Base-by-base conservation (phyloP, 2,329 filamentous ascomycete species). In the Dothistroma septosporum region DNA sequence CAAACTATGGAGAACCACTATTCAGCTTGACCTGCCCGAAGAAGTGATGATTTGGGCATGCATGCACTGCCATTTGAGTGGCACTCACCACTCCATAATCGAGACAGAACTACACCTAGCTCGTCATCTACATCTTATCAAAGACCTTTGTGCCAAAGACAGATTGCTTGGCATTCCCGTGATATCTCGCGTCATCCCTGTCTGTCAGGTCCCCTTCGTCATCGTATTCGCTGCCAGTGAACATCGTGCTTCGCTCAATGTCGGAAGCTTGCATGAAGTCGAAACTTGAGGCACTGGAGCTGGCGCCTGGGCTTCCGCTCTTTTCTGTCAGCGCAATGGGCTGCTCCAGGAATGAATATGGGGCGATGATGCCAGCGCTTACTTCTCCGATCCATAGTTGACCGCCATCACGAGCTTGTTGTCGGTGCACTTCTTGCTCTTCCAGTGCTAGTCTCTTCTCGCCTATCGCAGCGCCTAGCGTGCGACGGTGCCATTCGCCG, bases 401-500 rank as follows among this genome's bases (percentile, higher is more conserved):
- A 28, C 78, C 76, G 59, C 80, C 78, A 61, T 79, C 75, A 5
- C 75, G 67, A 1, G 76, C 77, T 66, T 66, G 64, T 9, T 61
- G 64, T 32, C 68, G 62, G 53, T 55, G 60, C 3, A 74, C 67
- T 65, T 80, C 77, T 47, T 75, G 75, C 69, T 83, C 80, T 59
- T 77, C 73, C 14, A 81, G 70, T 49, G 75, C 70, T 21, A 78
- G 72, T 5, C 59, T 62, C 47, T 54, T 59, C 56, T 58, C 66
- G 1, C 66, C 66, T 1, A 80, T 73, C 52, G 35, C 31, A 9
- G 55, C 55, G 33, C 84, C 74, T 11, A 96, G 78, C 68, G 85
- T 85, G 55, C 88, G 83, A 31, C 89, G 82, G 75, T 97, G 91
- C 93, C 93, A 99, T 53, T 92, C 87, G 1, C 93, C 93, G 14